These are phyloP conservation scores for Cercospora janseana DNA, from an alignment of 2,329 filamentous ascomycete species.

Conservation along the genomic window DNA sequence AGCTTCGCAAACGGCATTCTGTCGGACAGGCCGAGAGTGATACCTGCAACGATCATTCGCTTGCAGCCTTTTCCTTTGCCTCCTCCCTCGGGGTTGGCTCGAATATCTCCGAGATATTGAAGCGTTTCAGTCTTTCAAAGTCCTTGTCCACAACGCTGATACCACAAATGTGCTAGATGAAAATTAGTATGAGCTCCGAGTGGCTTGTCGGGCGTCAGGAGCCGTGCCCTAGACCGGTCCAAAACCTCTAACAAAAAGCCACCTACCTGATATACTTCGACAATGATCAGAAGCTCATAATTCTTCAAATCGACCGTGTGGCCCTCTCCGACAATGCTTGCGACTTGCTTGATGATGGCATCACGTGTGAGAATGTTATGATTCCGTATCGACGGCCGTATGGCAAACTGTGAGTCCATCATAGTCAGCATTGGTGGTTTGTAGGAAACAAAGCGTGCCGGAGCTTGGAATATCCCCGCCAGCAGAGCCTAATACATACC, in stretches of 20 bases:
- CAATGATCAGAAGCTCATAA: slow-evolving; percentile 75
- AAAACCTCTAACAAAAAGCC: slow-evolving; percentile 20
- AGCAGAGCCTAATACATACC: slow-evolving; percentile 40
- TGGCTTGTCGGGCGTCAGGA: slow-evolving; percentile 1
- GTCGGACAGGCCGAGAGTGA: too few relatives aligned
- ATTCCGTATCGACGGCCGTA: slow-evolving; percentile 73
- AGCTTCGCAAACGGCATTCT: too few relatives aligned
- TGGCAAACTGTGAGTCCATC: slow-evolving; percentile 66
- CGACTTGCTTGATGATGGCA: slow-evolving; percentile 68
- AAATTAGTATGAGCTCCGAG: not conserved
- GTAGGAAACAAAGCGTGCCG: not conserved
- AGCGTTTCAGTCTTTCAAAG: slow-evolving; percentile 72
- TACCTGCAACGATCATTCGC: too few relatives aligned
- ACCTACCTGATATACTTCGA: slow-evolving; percentile 76
- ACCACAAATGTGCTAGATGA: slow-evolving; percentile 65
- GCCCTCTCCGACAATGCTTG: slow-evolving; percentile 60
- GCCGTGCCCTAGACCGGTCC: slow-evolving; percentile 10
- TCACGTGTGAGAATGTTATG: slow-evolving; percentile 67
- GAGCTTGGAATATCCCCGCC: not conserved
- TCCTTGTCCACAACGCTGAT: slow-evolving; percentile 75
- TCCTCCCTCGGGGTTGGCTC: slow-evolving; percentile 45
- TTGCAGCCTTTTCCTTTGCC: slow-evolving; percentile 14
- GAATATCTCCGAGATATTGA: slow-evolving; percentile 75
- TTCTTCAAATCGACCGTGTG: slow-evolving; percentile 75
- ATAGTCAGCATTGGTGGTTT: not conserved